Conservation (phyloP, 2,329 filamentous ascomycete species). For the Trematosphaeria pertusa region DNA sequence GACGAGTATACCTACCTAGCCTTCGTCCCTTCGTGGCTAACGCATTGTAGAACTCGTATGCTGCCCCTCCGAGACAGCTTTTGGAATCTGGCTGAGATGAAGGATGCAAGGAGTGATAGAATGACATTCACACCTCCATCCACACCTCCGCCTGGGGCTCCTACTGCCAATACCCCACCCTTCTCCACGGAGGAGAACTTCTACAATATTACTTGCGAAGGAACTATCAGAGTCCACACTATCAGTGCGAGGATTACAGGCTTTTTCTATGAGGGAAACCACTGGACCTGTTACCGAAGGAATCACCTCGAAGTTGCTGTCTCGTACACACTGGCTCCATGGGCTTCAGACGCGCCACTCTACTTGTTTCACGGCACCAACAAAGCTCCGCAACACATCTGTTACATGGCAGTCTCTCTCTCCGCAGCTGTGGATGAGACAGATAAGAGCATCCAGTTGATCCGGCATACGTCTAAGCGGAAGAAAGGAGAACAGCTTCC, state of each 20-base stretch:
- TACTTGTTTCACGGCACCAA: constrained; percentile 57
- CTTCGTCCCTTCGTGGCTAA: too few relatives aligned
- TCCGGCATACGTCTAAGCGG: constrained; percentile 85
- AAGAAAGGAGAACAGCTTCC: constrained; percentile 81
- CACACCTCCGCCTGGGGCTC: too few relatives aligned
- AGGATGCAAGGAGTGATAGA: too few relatives aligned
- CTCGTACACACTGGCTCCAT: constrained; percentile 74
- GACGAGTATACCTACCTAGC: too few relatives aligned
- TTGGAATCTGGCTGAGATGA: too few relatives aligned
- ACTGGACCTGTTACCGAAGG: constrained; percentile 87
- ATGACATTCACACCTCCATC: too few relatives aligned
- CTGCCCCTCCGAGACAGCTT: too few relatives aligned
- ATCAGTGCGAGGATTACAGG: too few relatives aligned
- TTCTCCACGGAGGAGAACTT: constrained; percentile 53
- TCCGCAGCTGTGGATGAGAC: constrained; percentile 79
- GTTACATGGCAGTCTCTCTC: constrained; percentile 78
- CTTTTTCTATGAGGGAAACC: constrained; percentile 77
- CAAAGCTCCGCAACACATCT: constrained; percentile 59
- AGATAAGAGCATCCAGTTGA: constrained; percentile 76
- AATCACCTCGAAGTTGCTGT: constrained; percentile 87
- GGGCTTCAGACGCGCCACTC: constrained; percentile 59
- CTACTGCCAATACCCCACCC: too few relatives aligned
- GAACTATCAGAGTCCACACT: constrained; percentile 67
- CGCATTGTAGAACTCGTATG: too few relatives aligned
- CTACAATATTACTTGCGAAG: constrained; percentile 65